Evolutionary conservation across 371 early-diverging fungal genomes (phyloP).

Genomic region (Parasitella parasitica): DNA sequence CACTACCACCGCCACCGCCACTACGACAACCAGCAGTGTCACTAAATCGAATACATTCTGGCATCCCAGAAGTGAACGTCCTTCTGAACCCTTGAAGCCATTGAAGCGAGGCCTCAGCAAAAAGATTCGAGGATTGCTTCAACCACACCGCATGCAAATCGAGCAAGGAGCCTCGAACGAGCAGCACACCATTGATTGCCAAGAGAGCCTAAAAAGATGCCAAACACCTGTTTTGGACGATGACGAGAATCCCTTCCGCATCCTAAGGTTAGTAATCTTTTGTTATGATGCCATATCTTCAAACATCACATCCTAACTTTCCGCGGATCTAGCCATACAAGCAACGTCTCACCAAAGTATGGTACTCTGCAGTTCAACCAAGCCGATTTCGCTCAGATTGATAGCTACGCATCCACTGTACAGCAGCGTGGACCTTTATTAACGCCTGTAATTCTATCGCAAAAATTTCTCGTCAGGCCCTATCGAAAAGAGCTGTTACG

Average conservation of each 20-base stretch:
- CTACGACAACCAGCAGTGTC: neutral
- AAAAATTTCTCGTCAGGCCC: constrained; percentile 55
- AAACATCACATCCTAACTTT: too few species aligned
- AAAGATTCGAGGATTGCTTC: constrained; percentile 32
- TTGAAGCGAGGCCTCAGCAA: constrained; percentile 30
- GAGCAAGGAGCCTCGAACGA: constrained; percentile 33
- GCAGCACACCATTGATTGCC: constrained; percentile 17
- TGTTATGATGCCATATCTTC: too few species aligned
- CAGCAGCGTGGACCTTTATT: constrained; percentile 53
- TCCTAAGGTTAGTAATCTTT: constrained; percentile 29
- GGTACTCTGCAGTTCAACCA: constrained; percentile 15
- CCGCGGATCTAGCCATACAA: neutral
- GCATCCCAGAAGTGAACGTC: constrained; percentile 37
- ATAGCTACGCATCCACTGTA: constrained; percentile 56
- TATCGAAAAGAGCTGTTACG: constrained; percentile 49
- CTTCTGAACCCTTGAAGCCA: constrained; percentile 11
- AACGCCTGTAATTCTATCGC: constrained; percentile 52
- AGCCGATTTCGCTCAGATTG: constrained; percentile 48
- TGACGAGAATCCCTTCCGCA: constrained; percentile 32
- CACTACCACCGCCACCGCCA: neutral
- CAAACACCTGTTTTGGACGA: constrained; percentile 19
- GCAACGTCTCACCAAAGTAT: neutral
- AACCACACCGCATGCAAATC: constrained; percentile 32
- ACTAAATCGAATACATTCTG: constrained; percentile 33
- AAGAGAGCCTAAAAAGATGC: constrained; percentile 25